A percentile compares a stretch with the other conserved stretches of the same genome.
Evolutionary conservation across 768 basidiomycete species (phyloP).

Genomic region (Boletales sp.): DNA sequence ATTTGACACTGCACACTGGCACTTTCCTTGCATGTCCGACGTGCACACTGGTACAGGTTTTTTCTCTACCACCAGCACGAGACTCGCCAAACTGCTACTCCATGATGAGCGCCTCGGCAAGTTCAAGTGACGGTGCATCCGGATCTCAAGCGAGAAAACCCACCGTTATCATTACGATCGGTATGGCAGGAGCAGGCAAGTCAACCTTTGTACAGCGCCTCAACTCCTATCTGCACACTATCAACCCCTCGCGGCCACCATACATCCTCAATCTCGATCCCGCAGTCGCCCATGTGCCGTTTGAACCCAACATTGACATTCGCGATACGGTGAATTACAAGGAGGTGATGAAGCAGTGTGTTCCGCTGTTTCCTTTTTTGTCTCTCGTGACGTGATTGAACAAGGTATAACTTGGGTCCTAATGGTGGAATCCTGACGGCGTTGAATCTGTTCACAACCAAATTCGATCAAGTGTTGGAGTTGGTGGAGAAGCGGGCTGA

Average conservation of each 20-base stretch:
- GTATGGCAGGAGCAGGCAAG: constrained; percentile 97
- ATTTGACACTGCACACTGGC: not conserved
- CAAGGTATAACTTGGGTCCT: constrained; percentile 95
- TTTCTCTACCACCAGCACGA: constrained; percentile 7
- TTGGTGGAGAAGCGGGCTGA: constrained; percentile 90
- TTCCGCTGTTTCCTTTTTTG: constrained; percentile 38
- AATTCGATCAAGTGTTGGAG: constrained; percentile 94
- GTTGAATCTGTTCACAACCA: constrained; percentile 96
- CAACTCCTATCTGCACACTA: constrained; percentile 84
- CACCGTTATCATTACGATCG: constrained; percentile 83
- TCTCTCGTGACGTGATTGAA: constrained; percentile 14
- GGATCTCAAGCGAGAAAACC: constrained; percentile 46
- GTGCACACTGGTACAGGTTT: not conserved
- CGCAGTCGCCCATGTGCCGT: constrained; percentile 87
- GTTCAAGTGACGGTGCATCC: not conserved
- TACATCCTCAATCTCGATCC: constrained; percentile 99
- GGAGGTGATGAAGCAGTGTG: constrained; percentile 99
- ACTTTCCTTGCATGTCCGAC: too few species aligned
- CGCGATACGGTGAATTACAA: constrained; percentile 96
- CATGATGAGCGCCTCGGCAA: constrained; percentile 22
- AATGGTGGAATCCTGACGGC: constrained; percentile 98
- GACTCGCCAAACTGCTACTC: not conserved
- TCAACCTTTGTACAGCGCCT: constrained; percentile 96
- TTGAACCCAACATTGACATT: constrained; percentile 97
- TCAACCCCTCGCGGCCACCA: constrained; percentile 62